Evolutionary conservation across 208 protist genomes (phyloP), one percentile per base, ranked within the genome.

Genomic region (Acanthamoeba healyi): DNA sequence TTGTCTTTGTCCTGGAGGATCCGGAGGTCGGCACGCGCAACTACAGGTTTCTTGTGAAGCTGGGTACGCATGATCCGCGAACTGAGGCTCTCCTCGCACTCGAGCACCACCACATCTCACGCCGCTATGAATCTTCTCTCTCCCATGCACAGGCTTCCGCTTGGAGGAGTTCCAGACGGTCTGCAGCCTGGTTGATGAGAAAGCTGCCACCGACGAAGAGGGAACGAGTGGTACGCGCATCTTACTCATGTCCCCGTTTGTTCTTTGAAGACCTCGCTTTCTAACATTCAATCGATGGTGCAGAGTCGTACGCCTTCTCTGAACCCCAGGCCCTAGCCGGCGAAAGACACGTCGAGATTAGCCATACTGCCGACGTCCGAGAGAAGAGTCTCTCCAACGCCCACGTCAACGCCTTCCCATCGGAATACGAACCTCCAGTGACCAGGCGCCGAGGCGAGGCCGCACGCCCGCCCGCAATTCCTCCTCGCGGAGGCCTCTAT

Each of bases 1-100:
- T 84, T 40, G 74, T 84, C 10, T 84, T 58, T 26, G 42, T 56
- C 0, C 38, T 84, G 74, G 74, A 84, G 74, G 74, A 84, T 12
- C 2, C 74, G 22, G 12, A 84, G 38, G n/a, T 84, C 38, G 44
- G 15, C 38, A 56, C 46, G 4, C 74, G 7, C 38, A 84, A 84
- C 74, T 84, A 84, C 74, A 49, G 36, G n/a, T 84, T 40, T n/a
- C 46, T 84, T 6, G 46, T 56, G 22, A 56, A 84, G 15, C 46
- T 84, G 10, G 74, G 74, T 74, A 40, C 65, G 24, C n/a, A 32
- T 4, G 22, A 24, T 32, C 22, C 22, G 4, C 6, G 0, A 29
- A 26, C 15, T 14, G 56, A 29, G 1, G 56, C 6, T 6, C 22
- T 29, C 22, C 22, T 63, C 6, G 5, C 24, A 17, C 12, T 61